Evolutionary conservation across 164 flowering plant genomes (phyloP).

Genomic region (Taxillus chinensis): DNA sequence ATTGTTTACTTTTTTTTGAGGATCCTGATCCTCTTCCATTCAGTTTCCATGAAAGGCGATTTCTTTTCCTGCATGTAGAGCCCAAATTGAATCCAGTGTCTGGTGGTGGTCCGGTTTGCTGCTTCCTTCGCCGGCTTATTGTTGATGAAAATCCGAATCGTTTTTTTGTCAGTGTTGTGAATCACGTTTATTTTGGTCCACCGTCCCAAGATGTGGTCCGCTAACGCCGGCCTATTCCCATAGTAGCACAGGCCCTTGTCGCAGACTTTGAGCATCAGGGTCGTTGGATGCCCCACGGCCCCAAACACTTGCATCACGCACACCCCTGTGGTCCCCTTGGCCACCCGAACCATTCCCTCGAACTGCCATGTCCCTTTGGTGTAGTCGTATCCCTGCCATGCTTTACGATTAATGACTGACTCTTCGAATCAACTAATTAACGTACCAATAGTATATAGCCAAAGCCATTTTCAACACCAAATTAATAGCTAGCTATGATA

Average conservation of each 20-base stretch:
- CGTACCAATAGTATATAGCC: too few relatives aligned
- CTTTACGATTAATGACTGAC: neutral
- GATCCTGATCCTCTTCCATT: constrained; percentile 18
- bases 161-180: constrained; percentile 17
- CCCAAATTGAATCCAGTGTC: constrained; percentile 19
- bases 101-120: constrained; percentile 10
- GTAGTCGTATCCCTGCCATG: neutral
- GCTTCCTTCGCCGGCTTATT: constrained; percentile 6
- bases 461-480: too few relatives aligned
- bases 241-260: constrained; percentile 25
- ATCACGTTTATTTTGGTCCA: constrained; percentile 28
- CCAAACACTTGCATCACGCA: constrained; percentile 33
- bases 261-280: constrained; percentile 22
- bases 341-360: constrained; percentile 23
- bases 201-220: constrained; percentile 12
- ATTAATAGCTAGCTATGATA: too few relatives aligned
- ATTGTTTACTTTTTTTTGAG: neutral
- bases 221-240: constrained; percentile 1
- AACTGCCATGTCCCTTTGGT: constrained; percentile 31
- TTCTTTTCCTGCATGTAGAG: constrained; percentile 20
- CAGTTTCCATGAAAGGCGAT: constrained; percentile 26
- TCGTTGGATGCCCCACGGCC: constrained; percentile 18
- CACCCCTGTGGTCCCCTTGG: constrained; percentile 25
- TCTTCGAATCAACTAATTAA: neutral
- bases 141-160: constrained; percentile 16